Evolutionary conservation across 495 filamentous ascomycete genomes (phyloP), one percentile per base, ranked within the genome.

Genomic region (Penicillium maclennaniae): DNA sequence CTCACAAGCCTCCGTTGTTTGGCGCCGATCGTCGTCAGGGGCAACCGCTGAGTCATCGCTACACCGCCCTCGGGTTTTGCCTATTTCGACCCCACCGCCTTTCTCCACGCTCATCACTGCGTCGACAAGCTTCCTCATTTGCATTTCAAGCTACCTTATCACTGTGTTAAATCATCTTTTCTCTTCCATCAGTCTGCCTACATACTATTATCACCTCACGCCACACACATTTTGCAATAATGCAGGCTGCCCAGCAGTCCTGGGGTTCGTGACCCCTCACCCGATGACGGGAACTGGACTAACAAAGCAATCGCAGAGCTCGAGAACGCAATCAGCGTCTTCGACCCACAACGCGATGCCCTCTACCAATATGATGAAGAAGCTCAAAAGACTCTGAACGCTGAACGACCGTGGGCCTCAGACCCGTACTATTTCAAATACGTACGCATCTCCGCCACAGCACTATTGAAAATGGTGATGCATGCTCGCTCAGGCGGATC

Each of bases 391-490:
- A 69, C 76, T 10, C 66, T 78, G 42, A 61, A 59, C 26, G 71
- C 79, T 4, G 74, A 74, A n/a, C 80, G 81, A 26, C 91, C 95
- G 36, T 97, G 95, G 93, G 69, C 70, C 49, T 79, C 76, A n/a
- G 82, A 97, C 67, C 88, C 87, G 0, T 77, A 90, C 67, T 84
- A 97, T 77, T 99, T 96, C 83, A 91, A 93, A 67, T 78, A 86
- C 36, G 88, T 97, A 21, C 90, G 92, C 58, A 92, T 99, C 69
- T 92, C 89, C 38, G 89, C 95, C 37, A 84, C 95, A 20, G 95
- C 95, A 6, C 83, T 99, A 12, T 79, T 97, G 56, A 99, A 99
- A 74, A 99, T 99, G 95, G 90, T 95, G 51, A 97, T 96, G 90
- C 95, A 99, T 68, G 95, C 95, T 1, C 87, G 95, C 19, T 89